Percentiles rank a stretch among this genome's conserved stretches.
phyloP scores from a whole-genome alignment of 768 basidiomycete species.

The Plicaturopsis crispa region DNA sequence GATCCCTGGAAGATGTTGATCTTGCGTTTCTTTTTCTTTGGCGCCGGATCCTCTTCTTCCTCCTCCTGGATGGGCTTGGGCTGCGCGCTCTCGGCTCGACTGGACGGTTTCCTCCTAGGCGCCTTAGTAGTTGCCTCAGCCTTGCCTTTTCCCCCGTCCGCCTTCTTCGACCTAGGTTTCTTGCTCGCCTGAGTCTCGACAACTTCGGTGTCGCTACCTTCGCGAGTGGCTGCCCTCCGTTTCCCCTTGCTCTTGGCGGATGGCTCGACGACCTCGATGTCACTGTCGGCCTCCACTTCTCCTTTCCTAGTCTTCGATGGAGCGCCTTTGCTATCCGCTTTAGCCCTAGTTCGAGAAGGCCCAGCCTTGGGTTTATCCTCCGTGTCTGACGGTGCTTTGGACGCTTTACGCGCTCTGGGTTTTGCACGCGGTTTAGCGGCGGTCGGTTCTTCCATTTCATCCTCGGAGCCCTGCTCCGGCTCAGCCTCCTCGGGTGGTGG shows the following conservation, averaged over 20 bases:
- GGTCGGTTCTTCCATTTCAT: conserved; percentile 13
- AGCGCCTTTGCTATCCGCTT: not conserved
- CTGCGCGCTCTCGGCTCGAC: conserved; percentile 6
- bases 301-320: conserved; percentile 1
- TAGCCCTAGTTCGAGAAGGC: not conserved
- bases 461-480: conserved; percentile 10
- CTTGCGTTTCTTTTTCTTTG: conserved; percentile 66
- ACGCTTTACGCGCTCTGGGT: not conserved
- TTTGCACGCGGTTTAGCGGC: not conserved
- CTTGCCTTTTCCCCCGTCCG: conserved; percentile 7
- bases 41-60: conserved; percentile 19
- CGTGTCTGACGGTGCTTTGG: conserved; percentile 8
- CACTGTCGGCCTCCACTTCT: conserved; percentile 17
- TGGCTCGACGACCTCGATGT: conserved; percentile 19
- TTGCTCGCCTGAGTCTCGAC: conserved; percentile 10
- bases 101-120: conserved; percentile 7
- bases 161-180: conserved; percentile 10
- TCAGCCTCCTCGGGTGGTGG: conserved; percentile 6
- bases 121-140: conserved; percentile 3
- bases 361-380: conserved; percentile 7
- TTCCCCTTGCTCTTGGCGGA: conserved; percentile 17
- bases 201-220: conserved; percentile 7
- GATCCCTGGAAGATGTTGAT: conserved; percentile 50
- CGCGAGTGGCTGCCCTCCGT: conserved; percentile 15
- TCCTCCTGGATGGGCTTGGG: conserved; percentile 13